Base-by-base conservation (phyloP, 352 stramenopile species). In the Globisporangium barbulae region DNA sequence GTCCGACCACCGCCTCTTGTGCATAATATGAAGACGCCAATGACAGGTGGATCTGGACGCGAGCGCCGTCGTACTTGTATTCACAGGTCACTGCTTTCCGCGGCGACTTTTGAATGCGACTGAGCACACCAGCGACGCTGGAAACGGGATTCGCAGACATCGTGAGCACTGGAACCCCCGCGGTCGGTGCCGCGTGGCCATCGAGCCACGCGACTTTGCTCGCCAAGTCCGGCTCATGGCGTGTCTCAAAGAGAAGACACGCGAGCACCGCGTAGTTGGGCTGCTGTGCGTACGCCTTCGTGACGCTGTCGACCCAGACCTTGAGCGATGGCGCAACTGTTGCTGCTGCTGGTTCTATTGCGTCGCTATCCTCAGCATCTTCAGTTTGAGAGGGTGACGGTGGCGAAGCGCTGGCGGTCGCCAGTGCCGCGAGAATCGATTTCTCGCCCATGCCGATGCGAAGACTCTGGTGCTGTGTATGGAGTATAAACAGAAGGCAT, bases 1-100 rank as follows among this genome's bases (percentile, higher is more conserved):
- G 76, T n/a, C 73, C 39, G 15, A 75, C 56, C 3, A 31, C 17
- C 4, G 22, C 28, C 0, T 37, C 13, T 0, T 49, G 25, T 3
- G 9, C 30, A 10, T 39, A 19, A 17, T 22, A 22, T 28, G 35
- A n/a, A 7, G 50, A 41, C 28, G 41, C 28, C n/a, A 74, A 12
- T 12, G 69, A 65, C 42, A 89, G 61, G 61, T 94, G 85, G 15
- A 93, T 70, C 53, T 94, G 85, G 19, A 94, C 81, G 19, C 85
- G 82, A 2, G 83, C 85, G 22, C 85, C 85, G 67, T 94, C 85
- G 62, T 94, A 94, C 64, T 94, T 94, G 78, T 78, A 93, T 55
- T 94, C 85, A 53, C 83, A 91, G 5, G 84, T 85, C 13, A 80
- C 83, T 19, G 64, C 69, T 45, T 58, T 59, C 28, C 56, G 56